Evolutionary conservation across 306 rosid species (phyloP).

Genomic region (Gillenia trifoliata): DNA sequence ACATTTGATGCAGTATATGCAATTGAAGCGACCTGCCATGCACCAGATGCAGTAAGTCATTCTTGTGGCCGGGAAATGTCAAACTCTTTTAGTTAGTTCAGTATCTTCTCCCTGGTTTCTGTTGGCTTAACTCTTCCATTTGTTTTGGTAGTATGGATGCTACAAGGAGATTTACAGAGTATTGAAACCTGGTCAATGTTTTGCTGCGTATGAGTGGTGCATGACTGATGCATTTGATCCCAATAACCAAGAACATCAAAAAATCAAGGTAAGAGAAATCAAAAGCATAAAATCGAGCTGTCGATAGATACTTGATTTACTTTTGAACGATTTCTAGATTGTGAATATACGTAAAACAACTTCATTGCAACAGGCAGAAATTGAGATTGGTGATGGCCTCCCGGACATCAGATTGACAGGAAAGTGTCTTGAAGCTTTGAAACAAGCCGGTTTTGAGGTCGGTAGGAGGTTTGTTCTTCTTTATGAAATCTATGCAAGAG

Average conservation of each 20-base stretch:
- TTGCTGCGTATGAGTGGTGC: constrained; percentile 99
- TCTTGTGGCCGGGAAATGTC: neutral
- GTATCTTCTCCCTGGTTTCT: constrained; percentile 1
- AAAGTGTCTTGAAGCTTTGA: constrained; percentile 83
- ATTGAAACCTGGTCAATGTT: constrained; percentile 82
- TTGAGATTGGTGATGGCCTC: constrained; percentile 96
- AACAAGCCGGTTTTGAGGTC: constrained; percentile 97
- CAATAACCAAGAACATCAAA: constrained; percentile 64
- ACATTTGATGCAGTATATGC: constrained; percentile 93
- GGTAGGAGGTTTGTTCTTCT: constrained; percentile 16
- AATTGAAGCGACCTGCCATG: constrained; percentile 99
- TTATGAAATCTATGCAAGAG: constrained; percentile 4
- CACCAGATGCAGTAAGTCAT: constrained; percentile 82
- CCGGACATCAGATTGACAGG: constrained; percentile 86
- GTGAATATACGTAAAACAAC: neutral
- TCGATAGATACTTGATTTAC: neutral
- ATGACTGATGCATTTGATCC: constrained; percentile 88
- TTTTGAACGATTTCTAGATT: neutral
- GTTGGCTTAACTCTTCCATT: constrained; percentile 15
- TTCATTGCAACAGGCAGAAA: constrained; percentile 55
- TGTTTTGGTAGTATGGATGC: constrained; percentile 64
- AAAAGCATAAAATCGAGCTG: neutral
- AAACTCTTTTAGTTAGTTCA: neutral
- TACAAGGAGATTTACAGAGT: constrained; percentile 91
- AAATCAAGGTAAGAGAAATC: constrained; percentile 57